phyloP scores from a whole-genome alignment of 163 green algal genomes.

The Coccomyxa subellipsoidea region DNA sequence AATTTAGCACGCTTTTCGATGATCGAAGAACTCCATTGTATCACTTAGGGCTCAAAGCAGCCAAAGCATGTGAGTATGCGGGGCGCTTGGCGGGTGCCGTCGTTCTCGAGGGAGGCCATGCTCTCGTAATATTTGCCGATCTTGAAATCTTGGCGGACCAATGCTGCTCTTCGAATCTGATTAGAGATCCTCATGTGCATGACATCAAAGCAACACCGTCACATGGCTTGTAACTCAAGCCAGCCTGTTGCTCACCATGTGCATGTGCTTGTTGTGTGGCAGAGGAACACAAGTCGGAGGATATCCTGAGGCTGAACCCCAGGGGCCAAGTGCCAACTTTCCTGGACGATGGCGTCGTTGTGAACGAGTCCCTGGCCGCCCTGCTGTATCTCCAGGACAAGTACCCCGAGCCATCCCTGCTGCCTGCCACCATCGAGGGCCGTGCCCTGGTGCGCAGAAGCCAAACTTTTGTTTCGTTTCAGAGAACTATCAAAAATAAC shows the following conservation, averaged over 20 bases:
- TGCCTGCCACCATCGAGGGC: neutral
- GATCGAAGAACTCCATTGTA: too few species aligned
- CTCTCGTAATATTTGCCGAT: too few species aligned
- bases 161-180: too few species aligned
- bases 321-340: slow-evolving; percentile 22
- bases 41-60: too few species aligned
- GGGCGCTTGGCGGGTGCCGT: too few species aligned
- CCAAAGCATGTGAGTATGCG: too few species aligned
- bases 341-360: slow-evolving; percentile 17
- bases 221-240: neutral
- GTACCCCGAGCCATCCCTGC: neutral
- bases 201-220: too few species aligned
- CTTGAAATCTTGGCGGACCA: too few species aligned
- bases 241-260: neutral
- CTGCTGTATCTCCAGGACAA: slow-evolving; percentile 20
- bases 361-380: slow-evolving; percentile 19
- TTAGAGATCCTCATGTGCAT: too few species aligned
- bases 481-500: too few species aligned
- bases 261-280: neutral
- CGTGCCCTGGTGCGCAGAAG: neutral
- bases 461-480: neutral
- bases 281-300: slow-evolving; percentile 15
- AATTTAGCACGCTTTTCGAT: too few species aligned
- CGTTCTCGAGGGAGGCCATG: too few species aligned
- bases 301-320: slow-evolving; percentile 22